Conservation (phyloP, 1,139 yeast species). For the Hansenula sp. region DNA sequence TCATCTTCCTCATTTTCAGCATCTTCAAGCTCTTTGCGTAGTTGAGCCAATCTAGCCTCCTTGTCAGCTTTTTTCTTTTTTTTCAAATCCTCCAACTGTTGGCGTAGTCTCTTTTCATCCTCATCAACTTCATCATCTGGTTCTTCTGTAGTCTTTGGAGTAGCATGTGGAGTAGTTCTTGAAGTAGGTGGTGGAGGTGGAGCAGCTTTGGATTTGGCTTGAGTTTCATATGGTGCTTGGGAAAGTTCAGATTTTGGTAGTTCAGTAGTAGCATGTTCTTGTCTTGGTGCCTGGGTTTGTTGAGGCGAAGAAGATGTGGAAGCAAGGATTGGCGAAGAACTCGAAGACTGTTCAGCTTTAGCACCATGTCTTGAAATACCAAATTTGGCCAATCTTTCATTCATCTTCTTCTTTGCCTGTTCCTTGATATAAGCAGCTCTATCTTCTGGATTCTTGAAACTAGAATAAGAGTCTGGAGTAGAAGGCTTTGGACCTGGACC, state of each 20-base stretch:
- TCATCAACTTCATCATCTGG: conserved; percentile 20
- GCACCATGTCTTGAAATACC: conserved; percentile 46
- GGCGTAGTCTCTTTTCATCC: conserved; percentile 18
- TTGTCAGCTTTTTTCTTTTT: conserved; percentile 26
- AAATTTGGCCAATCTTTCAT: conserved; percentile 80
- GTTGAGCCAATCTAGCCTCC: conserved; percentile 31
- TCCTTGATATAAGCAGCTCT: conserved; percentile 84
- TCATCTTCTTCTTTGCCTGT: conserved; percentile 90
- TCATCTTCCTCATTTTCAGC: conserved; percentile 19
- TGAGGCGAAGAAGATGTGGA: conserved; percentile 16
- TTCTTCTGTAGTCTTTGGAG: background rate
- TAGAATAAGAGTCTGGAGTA: conserved; percentile 17
- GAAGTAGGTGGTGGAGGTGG: conserved; percentile 18
- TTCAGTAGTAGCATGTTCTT: conserved; percentile 20
- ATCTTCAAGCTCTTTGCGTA: conserved; percentile 20
- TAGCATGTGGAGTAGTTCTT: conserved; percentile 6
- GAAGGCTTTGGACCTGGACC: conserved; percentile 16
- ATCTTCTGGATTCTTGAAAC: conserved; percentile 45
- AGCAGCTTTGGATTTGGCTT: conserved; percentile 10
- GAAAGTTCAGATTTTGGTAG: conserved; percentile 1
- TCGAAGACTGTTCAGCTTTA: conserved; percentile 22
- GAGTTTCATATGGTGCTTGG: conserved; percentile 6
- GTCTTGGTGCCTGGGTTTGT: no score
- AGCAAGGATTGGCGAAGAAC: no score
- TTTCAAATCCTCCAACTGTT: conserved; percentile 18